Percentiles rank a stretch among this genome's conserved stretches.
phyloP scores from a whole-genome alignment of 495 filamentous ascomycete genomes.

The Lasiosphaeria hispida region DNA sequence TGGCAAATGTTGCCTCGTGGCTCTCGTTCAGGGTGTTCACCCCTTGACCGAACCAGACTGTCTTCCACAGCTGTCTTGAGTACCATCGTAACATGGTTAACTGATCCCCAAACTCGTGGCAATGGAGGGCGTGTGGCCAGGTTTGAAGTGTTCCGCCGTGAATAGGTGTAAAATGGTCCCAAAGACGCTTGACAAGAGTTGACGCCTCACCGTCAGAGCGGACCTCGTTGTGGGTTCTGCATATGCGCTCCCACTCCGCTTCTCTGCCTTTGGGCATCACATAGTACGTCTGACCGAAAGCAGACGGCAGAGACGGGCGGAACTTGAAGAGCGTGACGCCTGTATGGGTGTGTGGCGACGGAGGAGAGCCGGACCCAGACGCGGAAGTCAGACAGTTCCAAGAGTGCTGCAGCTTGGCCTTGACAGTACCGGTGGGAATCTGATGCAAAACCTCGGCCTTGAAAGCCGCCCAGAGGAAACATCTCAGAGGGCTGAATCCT shows the following conservation, averaged over 20 bases:
- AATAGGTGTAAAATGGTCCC: neutral
- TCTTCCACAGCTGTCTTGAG: neutral
- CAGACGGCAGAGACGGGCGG: neutral
- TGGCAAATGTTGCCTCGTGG: neutral
- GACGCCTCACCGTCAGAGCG: neutral
- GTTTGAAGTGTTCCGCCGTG: constrained; percentile 2
- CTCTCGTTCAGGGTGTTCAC: neutral
- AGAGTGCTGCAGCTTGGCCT: constrained; percentile 2
- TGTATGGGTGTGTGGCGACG: neutral
- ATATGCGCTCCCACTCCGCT: neutral
- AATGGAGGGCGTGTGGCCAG: neutral
- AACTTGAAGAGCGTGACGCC: constrained; percentile 1
- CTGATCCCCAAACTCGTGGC: neutral
- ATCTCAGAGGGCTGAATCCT: neutral
- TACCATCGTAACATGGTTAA: neutral
- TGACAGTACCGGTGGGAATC: neutral
- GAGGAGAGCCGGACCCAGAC: neutral
- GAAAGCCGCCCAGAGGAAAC: neutral
- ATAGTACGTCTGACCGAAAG: neutral
- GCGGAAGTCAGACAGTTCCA: neutral
- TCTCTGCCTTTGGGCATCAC: constrained; percentile 3
- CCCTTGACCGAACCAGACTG: constrained; percentile 2
- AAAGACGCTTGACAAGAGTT: neutral
- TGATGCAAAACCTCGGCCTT: neutral
- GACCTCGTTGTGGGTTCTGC: neutral